Conservation (phyloP, 495 filamentous ascomycete species). For the Aspergillus taichungensis region DNA sequence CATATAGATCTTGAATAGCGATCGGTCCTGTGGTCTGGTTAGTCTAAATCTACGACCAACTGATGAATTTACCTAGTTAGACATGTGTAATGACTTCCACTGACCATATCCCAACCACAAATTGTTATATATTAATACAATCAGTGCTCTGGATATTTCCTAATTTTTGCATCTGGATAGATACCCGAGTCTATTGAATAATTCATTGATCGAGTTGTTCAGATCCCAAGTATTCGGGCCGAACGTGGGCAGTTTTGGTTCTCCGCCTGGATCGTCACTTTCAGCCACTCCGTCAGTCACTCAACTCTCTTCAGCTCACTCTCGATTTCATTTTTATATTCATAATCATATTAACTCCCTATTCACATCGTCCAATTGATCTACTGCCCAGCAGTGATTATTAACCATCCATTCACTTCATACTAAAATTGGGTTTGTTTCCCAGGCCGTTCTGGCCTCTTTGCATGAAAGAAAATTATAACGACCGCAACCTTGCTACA, state of each 20-base stretch:
- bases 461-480: neutral
- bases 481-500: slow-evolving; percentile 1
- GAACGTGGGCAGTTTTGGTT: slow-evolving; percentile 1
- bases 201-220: no score
- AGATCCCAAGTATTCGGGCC: neutral
- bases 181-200: no score
- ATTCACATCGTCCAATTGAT: neutral
- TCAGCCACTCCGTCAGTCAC: neutral
- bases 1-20: no score
- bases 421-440: neutral
- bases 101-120: no score
- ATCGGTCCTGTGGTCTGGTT: no score
- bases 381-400: neutral
- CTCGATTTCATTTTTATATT: neutral
- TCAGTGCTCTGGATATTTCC: no score
- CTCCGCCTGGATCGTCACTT: neutral
- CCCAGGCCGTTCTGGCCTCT: neutral
- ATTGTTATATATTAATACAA: no score
- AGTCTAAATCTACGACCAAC: no score
- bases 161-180: no score
- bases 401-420: neutral
- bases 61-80: no score
- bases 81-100: no score
- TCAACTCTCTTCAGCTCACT: neutral
- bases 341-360: no score